Percentiles rank a stretch among this genome's conserved stretches.
Conservation (phyloP, 164 flowering plant species). For the Stephania cephalantha region DNA sequence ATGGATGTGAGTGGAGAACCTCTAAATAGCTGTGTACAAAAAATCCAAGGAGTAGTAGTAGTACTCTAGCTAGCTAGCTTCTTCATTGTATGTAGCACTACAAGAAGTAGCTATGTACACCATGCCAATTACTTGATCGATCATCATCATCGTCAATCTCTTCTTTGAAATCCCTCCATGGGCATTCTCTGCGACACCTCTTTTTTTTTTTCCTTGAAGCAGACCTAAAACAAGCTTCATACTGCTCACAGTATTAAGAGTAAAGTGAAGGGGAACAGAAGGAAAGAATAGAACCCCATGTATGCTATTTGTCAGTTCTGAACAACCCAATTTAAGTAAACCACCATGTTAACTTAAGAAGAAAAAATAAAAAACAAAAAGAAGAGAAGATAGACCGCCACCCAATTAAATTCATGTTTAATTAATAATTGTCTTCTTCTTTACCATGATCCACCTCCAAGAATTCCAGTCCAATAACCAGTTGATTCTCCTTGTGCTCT, state of each 20-base stretch:
- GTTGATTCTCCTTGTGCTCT: slow-evolving; percentile 52
- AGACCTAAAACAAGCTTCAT: slow-evolving; percentile 34
- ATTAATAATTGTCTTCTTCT: not conserved
- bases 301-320: slow-evolving; percentile 26
- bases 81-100: not conserved
- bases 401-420: not conserved
- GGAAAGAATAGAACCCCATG: slow-evolving; percentile 12
- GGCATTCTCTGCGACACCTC: slow-evolving; percentile 19
- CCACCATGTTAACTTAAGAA: slow-evolving; percentile 11
- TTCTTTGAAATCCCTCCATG: slow-evolving; percentile 7
- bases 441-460: slow-evolving; percentile 84
- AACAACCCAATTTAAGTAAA: slow-evolving; percentile 22
- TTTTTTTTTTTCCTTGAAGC: slow-evolving; percentile 20
- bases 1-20: too few species aligned
- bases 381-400: not conserved
- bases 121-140: not conserved
- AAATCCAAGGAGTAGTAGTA: too few species aligned
- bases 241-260: slow-evolving; percentile 16
- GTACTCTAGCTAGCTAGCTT: not conserved
- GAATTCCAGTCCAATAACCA: slow-evolving; percentile 87
- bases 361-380: not conserved
- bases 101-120: not conserved
- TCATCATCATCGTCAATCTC: slow-evolving; percentile 3
- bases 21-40: too few species aligned
- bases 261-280: slow-evolving; percentile 13